Conservation (phyloP, 768 basidiomycete species). For the Lyophyllum atratum region DNA sequence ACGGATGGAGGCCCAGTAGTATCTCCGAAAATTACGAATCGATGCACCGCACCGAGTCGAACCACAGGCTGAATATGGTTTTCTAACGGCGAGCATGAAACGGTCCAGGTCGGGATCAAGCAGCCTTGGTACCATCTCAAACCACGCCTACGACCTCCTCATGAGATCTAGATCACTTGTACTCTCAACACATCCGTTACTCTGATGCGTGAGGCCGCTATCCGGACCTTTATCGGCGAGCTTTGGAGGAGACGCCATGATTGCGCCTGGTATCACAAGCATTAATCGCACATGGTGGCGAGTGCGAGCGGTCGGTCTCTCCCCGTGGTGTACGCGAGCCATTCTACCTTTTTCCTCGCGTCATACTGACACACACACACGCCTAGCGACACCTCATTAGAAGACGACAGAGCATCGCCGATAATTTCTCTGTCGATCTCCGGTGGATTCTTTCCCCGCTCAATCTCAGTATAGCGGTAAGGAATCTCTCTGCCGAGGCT, state of each 20-base stretch:
- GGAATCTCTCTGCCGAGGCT: background rate
- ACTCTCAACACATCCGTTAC: background rate
- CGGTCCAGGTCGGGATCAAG: background rate
- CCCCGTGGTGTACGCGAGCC: background rate
- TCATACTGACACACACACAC: background rate
- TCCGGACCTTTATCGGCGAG: constrained; percentile 6
- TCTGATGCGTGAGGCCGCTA: background rate
- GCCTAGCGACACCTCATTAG: background rate
- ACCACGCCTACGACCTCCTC: background rate
- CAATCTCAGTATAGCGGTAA: background rate
- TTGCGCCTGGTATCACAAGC: constrained; percentile 1
- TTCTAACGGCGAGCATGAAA: background rate
- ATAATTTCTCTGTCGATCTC: background rate
- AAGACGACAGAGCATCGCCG: background rate
- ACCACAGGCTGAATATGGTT: background rate
- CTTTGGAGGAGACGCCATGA: background rate
- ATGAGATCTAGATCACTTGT: background rate
- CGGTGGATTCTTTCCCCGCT: background rate
- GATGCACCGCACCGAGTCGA: background rate
- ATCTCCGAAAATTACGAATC: background rate
- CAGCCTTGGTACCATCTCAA: background rate
- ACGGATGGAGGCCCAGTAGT: background rate
- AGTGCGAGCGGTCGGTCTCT: background rate
- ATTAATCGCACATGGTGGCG: background rate
- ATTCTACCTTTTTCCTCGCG: background rate